phyloP scores from a whole-genome alignment of 495 filamentous ascomycete species.

The Aspergillus saccharolyticus region DNA sequence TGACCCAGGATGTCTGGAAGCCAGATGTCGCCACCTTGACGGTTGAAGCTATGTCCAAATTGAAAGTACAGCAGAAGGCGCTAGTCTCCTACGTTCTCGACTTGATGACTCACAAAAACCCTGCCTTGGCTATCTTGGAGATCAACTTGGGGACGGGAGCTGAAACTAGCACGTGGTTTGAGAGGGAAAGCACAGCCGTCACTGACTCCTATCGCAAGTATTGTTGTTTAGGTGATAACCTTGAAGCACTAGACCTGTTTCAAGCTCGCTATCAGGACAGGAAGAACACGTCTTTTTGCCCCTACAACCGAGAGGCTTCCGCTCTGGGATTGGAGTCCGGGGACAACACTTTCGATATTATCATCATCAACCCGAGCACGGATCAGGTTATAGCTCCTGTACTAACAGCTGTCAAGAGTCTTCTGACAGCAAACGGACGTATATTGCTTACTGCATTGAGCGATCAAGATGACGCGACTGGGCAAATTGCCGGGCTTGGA shows the following conservation, averaged over 20 bases:
- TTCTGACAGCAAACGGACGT: neutral
- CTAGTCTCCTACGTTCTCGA: conserved; percentile 12
- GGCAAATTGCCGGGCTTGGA: neutral
- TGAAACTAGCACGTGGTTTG: conserved; percentile 29
- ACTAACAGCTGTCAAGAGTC: neutral
- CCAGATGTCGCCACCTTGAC: conserved; percentile 28
- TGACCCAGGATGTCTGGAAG: conserved; percentile 18
- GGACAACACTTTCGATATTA: conserved; percentile 5
- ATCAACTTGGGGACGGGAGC: conserved; percentile 33
- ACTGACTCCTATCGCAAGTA: neutral
- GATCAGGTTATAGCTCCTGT: neutral
- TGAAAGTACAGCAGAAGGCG: neutral
- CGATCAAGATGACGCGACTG: neutral
- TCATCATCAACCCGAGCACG: neutral
- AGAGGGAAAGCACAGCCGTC: conserved; percentile 2
- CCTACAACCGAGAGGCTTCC: neutral
- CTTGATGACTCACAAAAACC: conserved; percentile 24
- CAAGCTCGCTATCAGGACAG: neutral
- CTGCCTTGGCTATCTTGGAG: conserved; percentile 20
- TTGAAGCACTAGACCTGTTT: neutral
- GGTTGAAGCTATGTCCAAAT: conserved; percentile 21
- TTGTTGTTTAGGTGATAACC: conserved; percentile 1
- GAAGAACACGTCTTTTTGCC: neutral
- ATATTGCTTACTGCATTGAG: neutral
- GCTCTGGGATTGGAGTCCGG: neutral